Base-by-base conservation (phyloP, 306 rosid species). In the Cercis canadensis region DNA sequence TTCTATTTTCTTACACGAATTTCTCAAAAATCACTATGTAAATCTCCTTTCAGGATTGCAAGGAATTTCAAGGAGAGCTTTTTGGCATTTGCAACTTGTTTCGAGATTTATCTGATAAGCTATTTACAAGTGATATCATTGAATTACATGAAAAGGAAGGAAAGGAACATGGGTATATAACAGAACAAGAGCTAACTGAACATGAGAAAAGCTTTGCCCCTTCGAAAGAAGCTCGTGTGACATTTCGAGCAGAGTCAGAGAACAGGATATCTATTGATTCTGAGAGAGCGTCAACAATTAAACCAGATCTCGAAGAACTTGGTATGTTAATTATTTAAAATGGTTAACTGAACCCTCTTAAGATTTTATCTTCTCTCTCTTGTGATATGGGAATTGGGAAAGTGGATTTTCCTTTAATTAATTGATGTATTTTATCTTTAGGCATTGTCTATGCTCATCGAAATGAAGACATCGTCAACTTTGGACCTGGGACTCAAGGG, bases 1-100 rank as follows among this genome's bases (percentile, higher is more conserved):
- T 17, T 65, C 15, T 9, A 0, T 62, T 7, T 74, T 73, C 50
- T 32, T 50, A 16, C 43, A 52, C 62, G 33, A 37, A 74, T 58
- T 47, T 47, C 61, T 45, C 31, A 39, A 29, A 11, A 52, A 32
- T 61, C 37, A 57, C 61, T 51, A 55, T 31, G 17, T 50, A 46
- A 21, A 0, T 53, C 54, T 39, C 67, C 60, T 62, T 81, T 55
- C 86, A 93, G 97, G 96, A 90, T 78, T 88, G 92, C 84, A 90
- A 90, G 82, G 96, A 88, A 83, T 93, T 88, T 82, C 84, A 85
- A 76, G 98, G 98, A 21, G 98, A 93, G 77, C 98, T 93, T 75
- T 93, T 93, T 67, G 98, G 98, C 66, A 87, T 90, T 63, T 81
- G 88, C 87, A 93, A 93, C 81, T 84, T 93, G 76, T 93, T 93